A percentile compares a stretch with the other conserved stretches of the same genome.
These are phyloP conservation scores for Turritis glabra DNA, from an alignment of 345 rosid genomes.

Conservation along the genomic window DNA sequence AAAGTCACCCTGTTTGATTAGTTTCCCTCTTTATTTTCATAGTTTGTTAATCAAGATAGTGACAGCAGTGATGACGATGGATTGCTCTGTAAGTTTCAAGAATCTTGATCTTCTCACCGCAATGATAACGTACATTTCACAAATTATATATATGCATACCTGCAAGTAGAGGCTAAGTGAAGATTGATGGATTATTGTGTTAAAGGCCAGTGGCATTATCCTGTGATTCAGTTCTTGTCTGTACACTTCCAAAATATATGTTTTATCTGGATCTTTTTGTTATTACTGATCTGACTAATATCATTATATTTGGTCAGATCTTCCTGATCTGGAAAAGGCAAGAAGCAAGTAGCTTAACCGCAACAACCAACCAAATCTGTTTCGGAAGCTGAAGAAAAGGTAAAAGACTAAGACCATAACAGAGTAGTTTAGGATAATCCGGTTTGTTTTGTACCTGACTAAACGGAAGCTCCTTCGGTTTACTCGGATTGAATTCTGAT, in stretches of 20 bases:
- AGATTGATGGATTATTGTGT: neutral
- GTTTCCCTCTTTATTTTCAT: slow-evolving; percentile 33
- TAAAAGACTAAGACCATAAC: slow-evolving; percentile 7
- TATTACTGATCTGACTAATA: neutral
- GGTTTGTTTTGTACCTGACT: neutral
- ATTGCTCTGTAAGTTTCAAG: slow-evolving; percentile 81
- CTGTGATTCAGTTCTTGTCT: neutral
- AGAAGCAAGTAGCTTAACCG: slow-evolving; percentile 43
- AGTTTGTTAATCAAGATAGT: slow-evolving; percentile 59
- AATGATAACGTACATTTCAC: neutral
- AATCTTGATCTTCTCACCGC: slow-evolving; percentile 13
- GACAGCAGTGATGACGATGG: slow-evolving; percentile 90
- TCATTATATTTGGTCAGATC: slow-evolving; percentile 53
- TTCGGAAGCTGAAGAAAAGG: slow-evolving; percentile 12
- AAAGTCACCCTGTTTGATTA: neutral
- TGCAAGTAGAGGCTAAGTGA: neutral
- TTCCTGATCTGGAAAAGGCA: slow-evolving; percentile 96
- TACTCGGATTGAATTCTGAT: slow-evolving; percentile 2
- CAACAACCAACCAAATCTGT: slow-evolving; percentile 27
- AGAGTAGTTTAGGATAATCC: slow-evolving; percentile 11
- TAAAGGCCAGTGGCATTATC: neutral
- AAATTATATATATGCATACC: neutral
- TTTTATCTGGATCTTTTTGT: neutral
- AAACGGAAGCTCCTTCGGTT: slow-evolving; percentile 2
- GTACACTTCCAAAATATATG: neutral